Evolutionary conservation across 257 asterid species (phyloP), one percentile per base, ranked within the genome.

Genomic region (Sherardia arvensis): DNA sequence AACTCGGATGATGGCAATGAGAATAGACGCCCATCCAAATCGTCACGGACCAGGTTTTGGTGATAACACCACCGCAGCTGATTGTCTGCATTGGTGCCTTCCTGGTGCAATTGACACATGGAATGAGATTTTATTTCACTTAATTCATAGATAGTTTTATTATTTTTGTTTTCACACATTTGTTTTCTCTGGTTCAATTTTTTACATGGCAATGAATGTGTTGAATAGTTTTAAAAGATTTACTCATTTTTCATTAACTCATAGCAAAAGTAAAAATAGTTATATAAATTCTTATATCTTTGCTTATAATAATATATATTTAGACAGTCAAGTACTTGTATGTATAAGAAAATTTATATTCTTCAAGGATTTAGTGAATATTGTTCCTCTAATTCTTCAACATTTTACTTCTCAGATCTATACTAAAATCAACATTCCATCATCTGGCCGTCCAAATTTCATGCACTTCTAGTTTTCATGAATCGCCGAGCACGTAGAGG

Each of bases 21-120:
- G 81, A 66, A 65, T 80, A 17, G 85, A 80, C 63, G 83, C 83
- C 26, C 85, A 80, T 61, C 83, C 85, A 11, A 69, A 70, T 51
- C 68, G 59, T 58, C 74, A 54, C 27, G 80, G 77, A 18, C 79
- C 34, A 21, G 66, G 64, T 69, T 38, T 72, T 2, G 14, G 48
- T 53, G 53, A 20, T n/a, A 72, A 67, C 1, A 61, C 1, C 5
- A 53, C 67, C 0, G 25, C 27, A 14, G 62, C 71, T 5, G 78
- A 80, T 26, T 76, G 80, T 43, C 70, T 74, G 26, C 81, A 76
- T 55, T 80, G 85, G 80, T 77, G 80, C 59, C 67, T 77, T 48
- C 83, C 80, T 0, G 80, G 80, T 2, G 80, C 80, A 0, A 45
- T 77, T 28, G 85, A 77, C 29, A 47, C 77, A 0, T 77, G 78